Evolutionary conservation across 805 yeast genomes (phyloP).

Genomic region (Schwanniomyces sp.): DNA sequence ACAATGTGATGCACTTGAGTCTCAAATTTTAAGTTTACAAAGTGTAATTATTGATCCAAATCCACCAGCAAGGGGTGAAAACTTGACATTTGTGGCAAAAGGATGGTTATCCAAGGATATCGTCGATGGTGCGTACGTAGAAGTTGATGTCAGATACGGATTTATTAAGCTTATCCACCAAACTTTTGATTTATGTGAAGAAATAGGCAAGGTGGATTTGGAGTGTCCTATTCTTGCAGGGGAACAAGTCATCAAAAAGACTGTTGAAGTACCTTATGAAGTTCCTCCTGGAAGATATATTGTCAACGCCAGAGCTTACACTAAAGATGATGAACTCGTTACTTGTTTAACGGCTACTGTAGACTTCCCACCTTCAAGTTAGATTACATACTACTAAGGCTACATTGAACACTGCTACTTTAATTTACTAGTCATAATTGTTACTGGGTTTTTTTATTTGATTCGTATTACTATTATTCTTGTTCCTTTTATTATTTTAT

Average conservation of each 20-base stretch:
- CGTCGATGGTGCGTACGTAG: constrained; percentile 89
- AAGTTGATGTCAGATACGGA: constrained; percentile 90
- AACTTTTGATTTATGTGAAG: constrained; percentile 91
- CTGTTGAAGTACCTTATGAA: constrained; percentile 82
- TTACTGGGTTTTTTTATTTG: background rate
- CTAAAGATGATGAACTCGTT: constrained; percentile 75
- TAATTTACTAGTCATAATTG: no score
- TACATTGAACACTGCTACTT: background rate
- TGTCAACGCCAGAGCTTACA: constrained; percentile 87
- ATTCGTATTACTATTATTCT: background rate
- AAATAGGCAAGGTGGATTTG: constrained; percentile 78
- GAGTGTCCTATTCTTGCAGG: constrained; percentile 83
- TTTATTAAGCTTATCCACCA: constrained; percentile 84
- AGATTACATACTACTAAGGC: background rate
- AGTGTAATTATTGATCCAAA: constrained; percentile 69
- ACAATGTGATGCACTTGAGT: constrained; percentile 65
- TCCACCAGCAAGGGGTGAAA: constrained; percentile 86
- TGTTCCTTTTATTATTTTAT: background rate
- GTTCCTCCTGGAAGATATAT: constrained; percentile 95
- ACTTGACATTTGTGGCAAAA: constrained; percentile 73
- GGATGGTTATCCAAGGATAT: constrained; percentile 61
- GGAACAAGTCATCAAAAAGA: constrained; percentile 59
- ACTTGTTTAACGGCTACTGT: constrained; percentile 81
- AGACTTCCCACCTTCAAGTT: constrained; percentile 43
- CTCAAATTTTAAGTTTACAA: constrained; percentile 65